These are phyloP conservation scores for Escovopsis sp. DNA, from an alignment of 2,329 filamentous ascomycete species.

Conservation along the genomic window DNA sequence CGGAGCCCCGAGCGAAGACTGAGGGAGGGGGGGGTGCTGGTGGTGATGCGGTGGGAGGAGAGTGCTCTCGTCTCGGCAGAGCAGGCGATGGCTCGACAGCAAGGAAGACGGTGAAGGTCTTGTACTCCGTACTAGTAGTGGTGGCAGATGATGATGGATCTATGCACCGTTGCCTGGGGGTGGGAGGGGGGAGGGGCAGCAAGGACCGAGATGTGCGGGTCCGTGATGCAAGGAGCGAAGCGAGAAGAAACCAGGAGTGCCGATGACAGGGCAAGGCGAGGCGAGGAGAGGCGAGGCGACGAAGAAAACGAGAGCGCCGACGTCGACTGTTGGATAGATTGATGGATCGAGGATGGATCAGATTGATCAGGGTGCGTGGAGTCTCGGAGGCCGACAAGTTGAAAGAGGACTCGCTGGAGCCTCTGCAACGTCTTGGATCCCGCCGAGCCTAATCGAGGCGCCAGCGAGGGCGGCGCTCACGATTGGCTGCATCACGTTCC, in stretches of 20 bases:
- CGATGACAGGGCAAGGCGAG: background rate
- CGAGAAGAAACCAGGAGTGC: background rate
- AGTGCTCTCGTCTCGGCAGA: slow-evolving; percentile 1
- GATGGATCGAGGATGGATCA: no score
- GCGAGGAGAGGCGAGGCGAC: background rate
- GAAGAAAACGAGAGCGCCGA: no score
- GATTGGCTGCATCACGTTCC: no score
- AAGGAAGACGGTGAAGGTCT: slow-evolving; percentile 4
- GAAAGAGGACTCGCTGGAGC: no score
- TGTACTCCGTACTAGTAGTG: no score
- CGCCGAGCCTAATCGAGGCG: no score
- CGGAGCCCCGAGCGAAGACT: background rate
- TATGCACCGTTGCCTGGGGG: background rate
- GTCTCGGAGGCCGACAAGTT: no score
- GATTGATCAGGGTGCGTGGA: no score
- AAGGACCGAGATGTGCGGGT: background rate
- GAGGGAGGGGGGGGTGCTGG: slow-evolving; percentile 2
- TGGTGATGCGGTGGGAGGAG: background rate
- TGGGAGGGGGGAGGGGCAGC: background rate
- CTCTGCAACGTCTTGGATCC: no score
- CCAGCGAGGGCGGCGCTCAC: no score
- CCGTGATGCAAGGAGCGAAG: background rate
- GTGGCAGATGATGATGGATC: no score
- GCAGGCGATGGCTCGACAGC: slow-evolving; percentile 3
- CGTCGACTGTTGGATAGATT: no score